Base-by-base conservation (phyloP, 2,329 filamentous ascomycete species). In the Davidsoniella virescens region DNA sequence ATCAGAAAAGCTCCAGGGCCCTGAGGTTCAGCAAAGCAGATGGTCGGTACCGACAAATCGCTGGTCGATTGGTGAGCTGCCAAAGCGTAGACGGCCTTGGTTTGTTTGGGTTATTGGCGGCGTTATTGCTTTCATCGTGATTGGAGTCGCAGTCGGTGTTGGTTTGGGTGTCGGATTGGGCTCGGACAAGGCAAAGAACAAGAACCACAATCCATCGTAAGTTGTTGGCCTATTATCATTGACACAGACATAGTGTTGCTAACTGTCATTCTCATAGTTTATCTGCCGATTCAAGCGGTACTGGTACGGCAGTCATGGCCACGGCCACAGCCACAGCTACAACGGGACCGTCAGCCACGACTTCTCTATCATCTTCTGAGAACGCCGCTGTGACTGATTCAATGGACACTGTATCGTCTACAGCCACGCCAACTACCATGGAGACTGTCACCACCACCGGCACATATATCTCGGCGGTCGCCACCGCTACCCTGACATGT, bases 61-160 rank as follows among this genome's bases (percentile, higher is more conserved):
- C 51, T 48, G 37, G 39, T 42, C 8, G 54, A 58, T 26, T 51
- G 55, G 55, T 54, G 54, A 38, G 40, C 59, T 46, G 57, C 51
- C 57, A 61, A 39, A 60, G 33, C 23, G 64, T 2, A 33, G 65
- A 44, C 59, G 54, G 47, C 61, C 56, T 48, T 58, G 59, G 23
- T 51, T 60, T 33, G 63, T 70, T 40, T 69, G 64, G 64, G 44
- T 67, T 4, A 23, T 67, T 1, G 56, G 59, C 2, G 55, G 61
- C 2, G 46, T 61, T 4, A 49, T 59, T 1, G 45, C 65, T 5
- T 26, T 67, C 8, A 5, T 68, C 5, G 40, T 63, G 16, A 51
- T 68, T 1, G 67, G 63, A 2, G 59, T 70, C 1, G 67, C 63
- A 0, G 60, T 70, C 2, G 67, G 68, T 3, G 60, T 69, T 4